A percentile compares a stretch with the other conserved stretches of the same genome.
phyloP scores from a whole-genome alignment of 768 basidiomycete genomes.

The Cubamyces sp. region DNA sequence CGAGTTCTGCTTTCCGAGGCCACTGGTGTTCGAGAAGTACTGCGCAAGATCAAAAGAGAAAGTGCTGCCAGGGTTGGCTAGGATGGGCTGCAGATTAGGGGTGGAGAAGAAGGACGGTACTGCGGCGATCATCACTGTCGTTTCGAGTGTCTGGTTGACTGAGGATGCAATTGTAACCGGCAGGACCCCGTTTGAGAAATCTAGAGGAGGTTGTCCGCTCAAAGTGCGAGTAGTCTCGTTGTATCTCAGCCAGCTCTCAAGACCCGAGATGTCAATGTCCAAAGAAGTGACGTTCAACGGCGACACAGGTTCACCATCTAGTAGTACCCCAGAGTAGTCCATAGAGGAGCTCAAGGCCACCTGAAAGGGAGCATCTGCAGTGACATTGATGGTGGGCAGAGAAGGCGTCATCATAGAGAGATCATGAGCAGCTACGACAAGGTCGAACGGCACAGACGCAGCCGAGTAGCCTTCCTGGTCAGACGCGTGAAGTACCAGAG shows the following conservation, averaged over 20 bases:
- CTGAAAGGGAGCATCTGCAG: conserved; percentile 56
- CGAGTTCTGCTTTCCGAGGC: conserved; percentile 37
- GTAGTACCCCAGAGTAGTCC: conserved; percentile 65
- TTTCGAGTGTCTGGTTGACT: conserved; percentile 69
- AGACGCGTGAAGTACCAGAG: conserved; percentile 67
- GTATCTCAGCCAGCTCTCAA: conserved; percentile 62
- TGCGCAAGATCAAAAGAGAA: conserved; percentile 57
- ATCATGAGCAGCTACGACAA: conserved; percentile 73
- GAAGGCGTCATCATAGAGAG: conserved; percentile 51
- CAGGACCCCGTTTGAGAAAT: conserved; percentile 47
- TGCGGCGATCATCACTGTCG: conserved; percentile 65
- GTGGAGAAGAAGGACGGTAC: conserved; percentile 75
- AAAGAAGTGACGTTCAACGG: conserved; percentile 60
- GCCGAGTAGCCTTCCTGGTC: conserved; percentile 77
- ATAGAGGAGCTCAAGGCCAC: conserved; percentile 54
- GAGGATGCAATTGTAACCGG: conserved; percentile 63
- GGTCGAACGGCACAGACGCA: conserved; percentile 57
- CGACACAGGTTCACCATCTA: conserved; percentile 64
- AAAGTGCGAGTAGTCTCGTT: conserved; percentile 59
- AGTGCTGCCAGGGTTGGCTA: conserved; percentile 51
- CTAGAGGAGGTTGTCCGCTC: conserved; percentile 63
- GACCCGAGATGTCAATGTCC: conserved; percentile 59
- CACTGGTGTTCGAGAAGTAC: conserved; percentile 58
- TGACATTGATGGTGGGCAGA: conserved; percentile 74
- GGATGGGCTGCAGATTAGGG: conserved; percentile 58